Conservation (phyloP, 2,329 filamentous ascomycete genomes). For the Neurospora crassa region DNA sequence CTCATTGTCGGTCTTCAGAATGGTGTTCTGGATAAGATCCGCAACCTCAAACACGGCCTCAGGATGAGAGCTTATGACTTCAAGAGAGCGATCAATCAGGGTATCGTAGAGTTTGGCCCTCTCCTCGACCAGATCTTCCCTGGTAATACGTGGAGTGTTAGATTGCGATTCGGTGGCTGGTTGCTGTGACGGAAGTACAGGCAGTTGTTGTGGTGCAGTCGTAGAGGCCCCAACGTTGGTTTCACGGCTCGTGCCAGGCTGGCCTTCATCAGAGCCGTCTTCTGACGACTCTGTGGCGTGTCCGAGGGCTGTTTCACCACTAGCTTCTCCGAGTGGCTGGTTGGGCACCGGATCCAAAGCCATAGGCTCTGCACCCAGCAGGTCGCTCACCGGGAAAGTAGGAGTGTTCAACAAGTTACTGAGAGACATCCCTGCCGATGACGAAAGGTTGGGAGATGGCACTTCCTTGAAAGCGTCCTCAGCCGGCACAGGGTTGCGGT, state of each 20-base stretch:
- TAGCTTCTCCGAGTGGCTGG: conserved; percentile 17
- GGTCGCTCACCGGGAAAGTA: neutral
- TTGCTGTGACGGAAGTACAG: conserved; percentile 18
- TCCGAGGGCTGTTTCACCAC: conserved; percentile 16
- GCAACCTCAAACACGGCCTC: conserved; percentile 84
- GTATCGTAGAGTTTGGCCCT: conserved; percentile 63
- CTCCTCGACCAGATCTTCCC: conserved; percentile 72
- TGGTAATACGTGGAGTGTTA: conserved; percentile 37
- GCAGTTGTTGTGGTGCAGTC: conserved; percentile 9
- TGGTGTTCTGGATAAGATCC: conserved; percentile 71
- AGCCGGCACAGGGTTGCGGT: conserved; percentile 56
- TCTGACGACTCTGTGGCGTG: conserved; percentile 17
- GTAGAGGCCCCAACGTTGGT: conserved; percentile 15
- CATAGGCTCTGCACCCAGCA: conserved; percentile 22
- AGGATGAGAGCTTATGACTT: conserved; percentile 80
- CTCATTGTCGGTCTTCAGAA: conserved; percentile 47
- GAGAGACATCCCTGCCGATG: neutral
- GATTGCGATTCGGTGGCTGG: conserved; percentile 13
- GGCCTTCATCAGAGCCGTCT: conserved; percentile 19
- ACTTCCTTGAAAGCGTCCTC: conserved; percentile 38
- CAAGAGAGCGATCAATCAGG: conserved; percentile 81
- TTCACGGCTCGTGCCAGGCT: conserved; percentile 14
- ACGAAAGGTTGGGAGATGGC: conserved; percentile 17
- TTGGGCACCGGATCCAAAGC: conserved; percentile 22
- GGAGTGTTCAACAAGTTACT: conserved; percentile 3